These are phyloP conservation scores for Luvunga scandens DNA, from an alignment of 345 rosid genomes.

Conservation along the genomic window DNA sequence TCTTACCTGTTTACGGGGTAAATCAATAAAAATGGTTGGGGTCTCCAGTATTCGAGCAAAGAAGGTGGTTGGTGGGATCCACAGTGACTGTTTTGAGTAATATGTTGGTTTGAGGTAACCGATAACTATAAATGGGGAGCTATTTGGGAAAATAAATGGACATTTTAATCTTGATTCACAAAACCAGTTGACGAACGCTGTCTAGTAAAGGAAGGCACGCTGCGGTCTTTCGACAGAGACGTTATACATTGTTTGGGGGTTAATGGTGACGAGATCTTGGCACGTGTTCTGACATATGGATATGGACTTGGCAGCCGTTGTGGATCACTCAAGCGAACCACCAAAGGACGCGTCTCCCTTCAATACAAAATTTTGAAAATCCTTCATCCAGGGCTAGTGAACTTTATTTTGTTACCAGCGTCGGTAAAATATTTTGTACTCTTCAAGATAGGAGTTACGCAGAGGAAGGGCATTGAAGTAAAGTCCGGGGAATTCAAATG, in stretches of 20 bases:
- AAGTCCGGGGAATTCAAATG: background rate
- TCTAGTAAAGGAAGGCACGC: slow-evolving; percentile 5
- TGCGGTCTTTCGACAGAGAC: background rate
- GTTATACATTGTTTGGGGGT: background rate
- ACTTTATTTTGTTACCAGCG: background rate
- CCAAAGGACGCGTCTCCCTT: background rate
- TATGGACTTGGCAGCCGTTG: background rate
- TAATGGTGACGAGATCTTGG: background rate
- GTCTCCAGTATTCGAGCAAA: background rate
- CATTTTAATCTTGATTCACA: background rate
- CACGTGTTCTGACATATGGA: background rate
- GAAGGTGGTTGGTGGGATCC: slow-evolving; percentile 2
- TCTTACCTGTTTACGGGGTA: no score
- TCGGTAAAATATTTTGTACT: background rate
- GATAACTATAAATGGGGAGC: background rate
- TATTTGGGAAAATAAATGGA: background rate
- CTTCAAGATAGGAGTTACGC: background rate
- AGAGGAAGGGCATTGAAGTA: background rate
- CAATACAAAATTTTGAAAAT: no score
- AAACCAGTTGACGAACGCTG: slow-evolving; percentile 4
- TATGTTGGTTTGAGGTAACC: background rate
- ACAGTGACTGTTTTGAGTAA: background rate
- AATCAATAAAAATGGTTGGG: no score
- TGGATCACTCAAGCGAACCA: background rate
- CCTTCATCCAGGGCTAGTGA: background rate